A percentile compares a stretch with the other conserved stretches of the same genome.
phyloP scores from a whole-genome alignment of 2,329 filamentous ascomycete genomes.

The Rutstroemia sydowiana region DNA sequence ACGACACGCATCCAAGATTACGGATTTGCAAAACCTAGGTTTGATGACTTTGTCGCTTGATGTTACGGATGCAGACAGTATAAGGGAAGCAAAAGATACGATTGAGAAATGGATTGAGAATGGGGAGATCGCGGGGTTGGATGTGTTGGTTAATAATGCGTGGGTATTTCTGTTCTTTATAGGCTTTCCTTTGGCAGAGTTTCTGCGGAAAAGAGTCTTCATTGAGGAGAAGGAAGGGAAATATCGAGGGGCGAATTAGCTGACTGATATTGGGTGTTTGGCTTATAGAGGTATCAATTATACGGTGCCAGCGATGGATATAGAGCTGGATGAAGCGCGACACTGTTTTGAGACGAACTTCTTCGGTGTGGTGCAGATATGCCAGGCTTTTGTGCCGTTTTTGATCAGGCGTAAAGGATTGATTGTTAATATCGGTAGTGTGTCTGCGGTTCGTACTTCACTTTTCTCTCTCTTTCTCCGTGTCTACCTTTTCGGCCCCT shows the following conservation, averaged over 20 bases:
- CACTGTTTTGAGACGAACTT: slow-evolving; percentile 34
- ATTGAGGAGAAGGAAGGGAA: background rate
- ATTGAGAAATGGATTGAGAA: slow-evolving; percentile 41
- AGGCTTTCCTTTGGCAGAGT: background rate
- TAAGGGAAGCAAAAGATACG: slow-evolving; percentile 16
- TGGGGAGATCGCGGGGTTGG: slow-evolving; percentile 51
- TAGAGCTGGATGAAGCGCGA: slow-evolving; percentile 27
- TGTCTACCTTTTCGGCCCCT: too few relatives aligned
- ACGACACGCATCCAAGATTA: slow-evolving; percentile 31
- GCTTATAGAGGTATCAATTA: slow-evolving; percentile 17
- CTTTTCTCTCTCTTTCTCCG: background rate
- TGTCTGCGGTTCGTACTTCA: slow-evolving; percentile 31
- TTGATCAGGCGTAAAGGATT: slow-evolving; percentile 26
- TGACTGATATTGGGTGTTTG: slow-evolving; percentile 5
- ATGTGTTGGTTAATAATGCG: slow-evolving; percentile 92
- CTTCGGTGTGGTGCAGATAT: slow-evolving; percentile 37
- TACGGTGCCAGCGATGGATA: slow-evolving; percentile 28
- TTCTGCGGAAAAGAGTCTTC: background rate
- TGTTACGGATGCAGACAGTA: slow-evolving; percentile 29
- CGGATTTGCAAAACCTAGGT: slow-evolving; percentile 23
- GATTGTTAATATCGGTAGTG: slow-evolving; percentile 24
- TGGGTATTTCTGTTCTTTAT: slow-evolving; percentile 8
- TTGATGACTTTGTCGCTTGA: slow-evolving; percentile 36
- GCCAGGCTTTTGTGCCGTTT: slow-evolving; percentile 33
- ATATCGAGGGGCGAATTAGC: background rate